Conservation (phyloP, 257 asterid genomes). For the Solanum bulbocastanum region DNA sequence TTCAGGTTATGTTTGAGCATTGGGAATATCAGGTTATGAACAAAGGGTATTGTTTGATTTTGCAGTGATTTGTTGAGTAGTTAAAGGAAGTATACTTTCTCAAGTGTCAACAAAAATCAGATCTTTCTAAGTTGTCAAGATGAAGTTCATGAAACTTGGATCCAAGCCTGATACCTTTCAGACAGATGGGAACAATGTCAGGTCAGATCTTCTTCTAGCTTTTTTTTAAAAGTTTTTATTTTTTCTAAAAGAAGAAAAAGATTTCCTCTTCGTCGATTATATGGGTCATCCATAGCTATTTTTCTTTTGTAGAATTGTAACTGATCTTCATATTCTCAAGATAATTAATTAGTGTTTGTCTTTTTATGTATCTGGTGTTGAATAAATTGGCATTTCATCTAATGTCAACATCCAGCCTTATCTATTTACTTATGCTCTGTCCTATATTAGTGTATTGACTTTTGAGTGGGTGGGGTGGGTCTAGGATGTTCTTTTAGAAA, state of each 20-base stretch:
- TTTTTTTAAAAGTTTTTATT: background rate
- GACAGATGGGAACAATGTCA: slow-evolving; percentile 57
- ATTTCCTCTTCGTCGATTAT: background rate
- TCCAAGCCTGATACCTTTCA: slow-evolving; percentile 89
- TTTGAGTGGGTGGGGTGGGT: background rate
- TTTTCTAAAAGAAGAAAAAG: background rate
- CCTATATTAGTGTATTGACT: background rate
- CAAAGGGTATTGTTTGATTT: slow-evolving; percentile 15
- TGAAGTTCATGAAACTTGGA: slow-evolving; percentile 99
- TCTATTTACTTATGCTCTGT: background rate
- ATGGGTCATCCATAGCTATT: background rate
- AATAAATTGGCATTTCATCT: background rate
- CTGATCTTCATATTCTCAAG: background rate
- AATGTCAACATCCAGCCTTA: background rate
- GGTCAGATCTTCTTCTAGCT: slow-evolving; percentile 44
- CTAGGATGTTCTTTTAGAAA: background rate
- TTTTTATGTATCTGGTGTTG: background rate
- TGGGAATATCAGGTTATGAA: slow-evolving; percentile 31
- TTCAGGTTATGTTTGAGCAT: slow-evolving; percentile 27
- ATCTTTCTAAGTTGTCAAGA: slow-evolving; percentile 35
- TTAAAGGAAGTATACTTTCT: slow-evolving; percentile 12
- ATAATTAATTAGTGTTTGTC: background rate
- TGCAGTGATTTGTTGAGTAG: slow-evolving; percentile 30
- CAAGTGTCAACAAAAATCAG: slow-evolving; percentile 11
- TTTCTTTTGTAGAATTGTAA: background rate